phyloP scores from a whole-genome alignment of 1,284 basidiomycete species.

The Naganishia liquefaciens region DNA sequence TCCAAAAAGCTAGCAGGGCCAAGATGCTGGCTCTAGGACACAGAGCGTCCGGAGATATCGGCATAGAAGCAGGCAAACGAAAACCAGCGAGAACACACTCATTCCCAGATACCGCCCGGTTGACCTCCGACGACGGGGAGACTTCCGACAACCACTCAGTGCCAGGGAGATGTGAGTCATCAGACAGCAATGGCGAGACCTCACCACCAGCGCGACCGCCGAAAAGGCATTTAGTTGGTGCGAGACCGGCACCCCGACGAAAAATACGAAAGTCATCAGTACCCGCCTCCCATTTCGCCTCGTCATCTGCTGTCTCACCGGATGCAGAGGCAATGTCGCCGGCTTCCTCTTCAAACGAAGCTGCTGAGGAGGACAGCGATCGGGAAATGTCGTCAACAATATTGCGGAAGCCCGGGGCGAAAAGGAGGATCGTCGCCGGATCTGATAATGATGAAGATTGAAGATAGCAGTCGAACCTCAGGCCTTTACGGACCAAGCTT shows the following conservation, averaged over 20 bases:
- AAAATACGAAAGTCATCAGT: background rate
- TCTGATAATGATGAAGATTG: slow-evolving; percentile 11
- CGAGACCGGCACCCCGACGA: background rate
- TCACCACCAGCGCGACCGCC: background rate
- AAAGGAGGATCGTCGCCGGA: slow-evolving; percentile 10
- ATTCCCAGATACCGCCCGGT: slow-evolving; percentile 32
- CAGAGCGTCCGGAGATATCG: slow-evolving; percentile 34
- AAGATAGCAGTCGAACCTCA: too few species aligned
- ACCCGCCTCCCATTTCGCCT: background rate
- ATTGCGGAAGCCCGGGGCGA: background rate
- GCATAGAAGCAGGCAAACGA: slow-evolving; percentile 39
- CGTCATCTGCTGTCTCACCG: background rate
- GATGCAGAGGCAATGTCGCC: background rate
- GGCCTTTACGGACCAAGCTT: too few species aligned
- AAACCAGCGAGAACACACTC: slow-evolving; percentile 47
- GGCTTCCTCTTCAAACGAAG: too few species aligned
- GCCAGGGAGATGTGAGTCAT: background rate
- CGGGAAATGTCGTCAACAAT: background rate
- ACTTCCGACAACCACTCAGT: background rate
- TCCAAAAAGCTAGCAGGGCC: slow-evolving; percentile 59
- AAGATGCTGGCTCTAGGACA: slow-evolving; percentile 51
- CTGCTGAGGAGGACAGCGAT: background rate
- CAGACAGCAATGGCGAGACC: background rate
- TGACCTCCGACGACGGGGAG: slow-evolving; percentile 29
- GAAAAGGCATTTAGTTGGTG: background rate